phyloP scores from a whole-genome alignment of 2,329 filamentous ascomycete species.

The Claviceps pusilla region DNA sequence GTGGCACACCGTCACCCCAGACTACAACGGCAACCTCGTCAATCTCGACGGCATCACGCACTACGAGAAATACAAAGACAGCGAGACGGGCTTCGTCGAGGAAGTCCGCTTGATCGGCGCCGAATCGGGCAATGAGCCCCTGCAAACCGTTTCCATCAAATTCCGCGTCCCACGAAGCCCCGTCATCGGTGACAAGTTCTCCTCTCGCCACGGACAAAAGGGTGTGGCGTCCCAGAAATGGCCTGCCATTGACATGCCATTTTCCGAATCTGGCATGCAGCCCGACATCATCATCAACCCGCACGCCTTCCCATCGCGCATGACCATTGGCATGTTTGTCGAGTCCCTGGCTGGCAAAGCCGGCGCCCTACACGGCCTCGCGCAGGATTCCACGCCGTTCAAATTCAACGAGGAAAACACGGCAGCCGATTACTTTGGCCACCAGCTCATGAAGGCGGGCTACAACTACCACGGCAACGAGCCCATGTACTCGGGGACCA shows the following conservation, averaged over 20 bases:
- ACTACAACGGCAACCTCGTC: constrained; percentile 61
- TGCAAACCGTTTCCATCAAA: constrained; percentile 83
- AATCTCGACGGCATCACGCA: constrained; percentile 79
- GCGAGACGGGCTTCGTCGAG: constrained; percentile 76
- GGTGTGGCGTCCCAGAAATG: constrained; percentile 94
- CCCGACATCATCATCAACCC: constrained; percentile 98
- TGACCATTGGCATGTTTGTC: constrained; percentile 99
- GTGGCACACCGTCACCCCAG: constrained; percentile 74
- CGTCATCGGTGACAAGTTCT: constrained; percentile 97
- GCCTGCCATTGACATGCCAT: constrained; percentile 88
- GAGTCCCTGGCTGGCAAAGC: constrained; percentile 93
- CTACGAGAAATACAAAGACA: constrained; percentile 88
- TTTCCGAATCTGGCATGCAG: constrained; percentile 90
- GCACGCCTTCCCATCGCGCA: constrained; percentile 96
- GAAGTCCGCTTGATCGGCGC: constrained; percentile 82
- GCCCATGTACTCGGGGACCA: constrained; percentile 96
- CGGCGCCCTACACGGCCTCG: constrained; percentile 84
- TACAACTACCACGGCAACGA: constrained; percentile 99
- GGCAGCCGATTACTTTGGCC: constrained; percentile 85
- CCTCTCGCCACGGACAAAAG: constrained; percentile 94
- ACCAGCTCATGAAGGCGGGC: constrained; percentile 85
- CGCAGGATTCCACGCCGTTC: constrained; percentile 92
- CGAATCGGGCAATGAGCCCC: constrained; percentile 67
- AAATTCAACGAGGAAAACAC: constrained; percentile 85
- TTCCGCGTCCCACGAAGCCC: constrained; percentile 80